phyloP scores from a whole-genome alignment of 192 early-diverging fungal genomes.

The Chytriomyces sp. region DNA sequence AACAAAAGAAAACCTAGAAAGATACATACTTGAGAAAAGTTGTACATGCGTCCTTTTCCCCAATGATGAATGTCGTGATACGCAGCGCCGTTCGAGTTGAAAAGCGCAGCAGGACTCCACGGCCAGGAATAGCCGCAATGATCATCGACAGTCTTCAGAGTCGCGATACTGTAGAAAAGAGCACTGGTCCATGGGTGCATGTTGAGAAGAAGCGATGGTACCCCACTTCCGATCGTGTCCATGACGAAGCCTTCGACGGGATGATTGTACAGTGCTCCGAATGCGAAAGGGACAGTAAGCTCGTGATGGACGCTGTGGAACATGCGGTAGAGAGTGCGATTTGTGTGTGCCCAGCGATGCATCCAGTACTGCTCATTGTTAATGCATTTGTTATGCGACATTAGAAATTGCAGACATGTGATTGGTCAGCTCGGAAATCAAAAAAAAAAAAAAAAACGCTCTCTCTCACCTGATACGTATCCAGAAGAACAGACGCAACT shows the following conservation, averaged over 20 bases:
- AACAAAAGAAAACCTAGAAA: slow-evolving; percentile 9
- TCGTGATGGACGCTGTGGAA: slow-evolving; percentile 80
- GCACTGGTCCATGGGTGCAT: slow-evolving; percentile 73
- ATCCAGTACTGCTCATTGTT: slow-evolving; percentile 67
- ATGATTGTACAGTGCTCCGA: slow-evolving; percentile 84
- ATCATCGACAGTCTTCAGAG: slow-evolving; percentile 83
- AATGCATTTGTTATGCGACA: not conserved
- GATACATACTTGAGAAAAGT: slow-evolving; percentile 53
- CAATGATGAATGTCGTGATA: slow-evolving; percentile 69
- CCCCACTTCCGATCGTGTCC: slow-evolving; percentile 70
- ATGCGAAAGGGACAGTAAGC: slow-evolving; percentile 77
- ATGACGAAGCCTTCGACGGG: slow-evolving; percentile 78
- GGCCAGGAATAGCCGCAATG: slow-evolving; percentile 81
- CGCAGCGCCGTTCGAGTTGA: slow-evolving; percentile 75
- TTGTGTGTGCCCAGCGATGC: slow-evolving; percentile 74
- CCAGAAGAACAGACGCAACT: slow-evolving; percentile 47
- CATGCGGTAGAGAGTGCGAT: slow-evolving; percentile 72
- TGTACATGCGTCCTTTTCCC: slow-evolving; percentile 59
- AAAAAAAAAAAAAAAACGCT: slow-evolving; percentile 9
- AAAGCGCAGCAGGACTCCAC: slow-evolving; percentile 70
- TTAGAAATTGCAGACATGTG: not conserved
- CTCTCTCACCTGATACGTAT: slow-evolving; percentile 52
- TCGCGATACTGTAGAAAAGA: slow-evolving; percentile 74
- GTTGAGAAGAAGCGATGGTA: slow-evolving; percentile 67
- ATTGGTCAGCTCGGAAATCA: not conserved